phyloP scores from a whole-genome alignment of 495 filamentous ascomycete genomes.

The Penicillium bovifimosum region DNA sequence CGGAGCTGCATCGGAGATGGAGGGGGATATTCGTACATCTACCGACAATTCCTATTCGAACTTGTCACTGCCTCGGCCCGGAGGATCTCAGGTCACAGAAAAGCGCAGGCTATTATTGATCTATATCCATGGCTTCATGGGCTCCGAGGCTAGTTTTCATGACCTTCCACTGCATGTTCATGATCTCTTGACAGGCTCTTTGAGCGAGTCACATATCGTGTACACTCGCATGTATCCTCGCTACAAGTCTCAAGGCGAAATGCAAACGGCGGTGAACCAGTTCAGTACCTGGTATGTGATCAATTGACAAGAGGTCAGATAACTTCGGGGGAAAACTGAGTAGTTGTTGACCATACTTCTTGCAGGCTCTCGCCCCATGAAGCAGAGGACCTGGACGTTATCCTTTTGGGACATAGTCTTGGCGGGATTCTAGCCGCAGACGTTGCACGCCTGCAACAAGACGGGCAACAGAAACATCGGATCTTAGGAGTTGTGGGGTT shows the following conservation, averaged over 20 bases:
- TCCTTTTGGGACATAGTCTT: constrained; percentile 87
- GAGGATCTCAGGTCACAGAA: not conserved
- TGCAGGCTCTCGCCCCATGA: constrained; percentile 71
- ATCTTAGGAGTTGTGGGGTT: constrained; percentile 81
- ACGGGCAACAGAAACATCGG: constrained; percentile 48
- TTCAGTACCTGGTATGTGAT: constrained; percentile 69
- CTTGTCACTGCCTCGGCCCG: constrained; percentile 15
- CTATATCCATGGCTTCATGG: constrained; percentile 93
- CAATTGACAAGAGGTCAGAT: not conserved
- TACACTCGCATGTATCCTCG: constrained; percentile 90
- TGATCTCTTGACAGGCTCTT: constrained; percentile 58
- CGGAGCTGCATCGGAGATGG: not conserved
- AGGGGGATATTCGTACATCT: constrained; percentile 7
- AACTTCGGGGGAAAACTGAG: no score
- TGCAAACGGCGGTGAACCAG: constrained; percentile 67
- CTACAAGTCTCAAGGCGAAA: constrained; percentile 74
- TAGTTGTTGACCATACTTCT: not conserved
- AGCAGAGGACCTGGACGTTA: constrained; percentile 64
- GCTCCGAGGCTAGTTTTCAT: constrained; percentile 80
- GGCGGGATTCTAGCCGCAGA: constrained; percentile 82
- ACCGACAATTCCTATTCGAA: constrained; percentile 8
- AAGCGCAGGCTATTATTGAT: constrained; percentile 66
- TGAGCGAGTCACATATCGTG: constrained; percentile 69
- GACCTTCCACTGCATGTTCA: constrained; percentile 87
- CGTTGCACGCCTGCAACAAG: constrained; percentile 54